A percentile compares a stretch with the other conserved stretches of the same genome.
Evolutionary conservation across 345 rosid genomes (phyloP).

Genomic region (Murraya paniculata): DNA sequence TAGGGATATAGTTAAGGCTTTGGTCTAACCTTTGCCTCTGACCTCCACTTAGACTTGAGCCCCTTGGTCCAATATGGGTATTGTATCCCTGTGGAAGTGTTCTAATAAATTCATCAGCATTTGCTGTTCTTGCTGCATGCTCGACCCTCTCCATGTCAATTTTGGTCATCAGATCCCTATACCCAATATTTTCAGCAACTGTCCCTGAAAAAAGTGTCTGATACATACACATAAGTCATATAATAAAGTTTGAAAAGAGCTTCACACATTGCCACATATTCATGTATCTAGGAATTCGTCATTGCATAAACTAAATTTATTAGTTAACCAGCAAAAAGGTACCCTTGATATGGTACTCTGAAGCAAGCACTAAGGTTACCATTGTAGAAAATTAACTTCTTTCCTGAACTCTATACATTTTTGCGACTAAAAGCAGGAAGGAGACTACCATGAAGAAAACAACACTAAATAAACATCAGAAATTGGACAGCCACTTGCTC

Average conservation of each 20-base stretch:
- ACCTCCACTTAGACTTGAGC: conserved; percentile 90
- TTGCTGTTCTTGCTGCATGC: conserved; percentile 66
- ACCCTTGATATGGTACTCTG: neutral
- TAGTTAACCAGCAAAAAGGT: neutral
- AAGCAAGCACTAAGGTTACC: neutral
- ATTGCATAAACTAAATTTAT: neutral
- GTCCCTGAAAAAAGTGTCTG: conserved; percentile 93
- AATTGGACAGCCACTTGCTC: neutral
- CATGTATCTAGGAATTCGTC: neutral
- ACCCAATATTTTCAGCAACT: conserved; percentile 93
- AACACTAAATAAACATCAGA: neutral
- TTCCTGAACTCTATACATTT: neutral
- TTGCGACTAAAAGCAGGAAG: neutral
- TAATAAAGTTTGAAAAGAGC: conserved; percentile 4
- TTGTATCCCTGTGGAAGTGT: conserved; percentile 73
- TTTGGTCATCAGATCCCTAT: conserved; percentile 57
- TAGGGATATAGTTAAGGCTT: neutral
- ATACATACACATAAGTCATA: conserved; percentile 19
- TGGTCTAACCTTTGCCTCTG: conserved; percentile 81
- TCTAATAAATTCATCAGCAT: conserved; percentile 87
- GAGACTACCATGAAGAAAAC: neutral
- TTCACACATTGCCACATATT: neutral
- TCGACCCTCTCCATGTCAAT: conserved; percentile 80
- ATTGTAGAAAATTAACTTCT: neutral
- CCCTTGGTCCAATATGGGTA: conserved; percentile 81